These are phyloP conservation scores for Draba incana DNA, from an alignment of 345 rosid species.

Conservation along the genomic window DNA sequence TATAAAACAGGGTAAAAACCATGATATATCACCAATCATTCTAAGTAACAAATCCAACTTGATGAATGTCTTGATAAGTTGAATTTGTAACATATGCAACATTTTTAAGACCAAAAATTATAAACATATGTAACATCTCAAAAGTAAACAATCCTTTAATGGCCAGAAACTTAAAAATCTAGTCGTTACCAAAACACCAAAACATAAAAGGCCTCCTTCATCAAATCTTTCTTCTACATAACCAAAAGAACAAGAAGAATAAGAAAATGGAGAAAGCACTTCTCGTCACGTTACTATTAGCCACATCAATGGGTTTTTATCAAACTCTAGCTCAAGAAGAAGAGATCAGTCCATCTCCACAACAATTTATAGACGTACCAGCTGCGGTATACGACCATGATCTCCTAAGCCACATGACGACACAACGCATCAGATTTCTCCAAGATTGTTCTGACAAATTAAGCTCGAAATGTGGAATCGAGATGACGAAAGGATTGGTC, in stretches of 20 bases:
- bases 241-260: neutral
- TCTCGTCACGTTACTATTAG: constrained; percentile 2
- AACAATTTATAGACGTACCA: neutral
- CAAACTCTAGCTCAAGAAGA: constrained; percentile 14
- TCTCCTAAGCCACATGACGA: constrained; percentile 5
- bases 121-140: constrained; percentile 7
- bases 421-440: constrained; percentile 13
- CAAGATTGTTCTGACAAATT: constrained; percentile 20
- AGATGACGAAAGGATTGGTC: constrained; percentile 4
- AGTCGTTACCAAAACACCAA: constrained; percentile 9
- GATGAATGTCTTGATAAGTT: neutral
- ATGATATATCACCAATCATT: neutral
- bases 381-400: constrained; percentile 23
- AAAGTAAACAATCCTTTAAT: neutral
- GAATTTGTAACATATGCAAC: neutral
- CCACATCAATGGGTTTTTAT: constrained; percentile 15
- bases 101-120: neutral
- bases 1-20: no score
- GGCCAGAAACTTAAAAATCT: constrained; percentile 4
- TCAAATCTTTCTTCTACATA: neutral
- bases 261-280: constrained; percentile 25
- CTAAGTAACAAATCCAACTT: neutral
- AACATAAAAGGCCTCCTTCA: neutral
- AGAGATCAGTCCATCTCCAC: constrained; percentile 14
- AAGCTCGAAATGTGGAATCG: constrained; percentile 6